phyloP scores from a whole-genome alignment of 73 alveolate genomes.

The Blepharisma stoltei region DNA sequence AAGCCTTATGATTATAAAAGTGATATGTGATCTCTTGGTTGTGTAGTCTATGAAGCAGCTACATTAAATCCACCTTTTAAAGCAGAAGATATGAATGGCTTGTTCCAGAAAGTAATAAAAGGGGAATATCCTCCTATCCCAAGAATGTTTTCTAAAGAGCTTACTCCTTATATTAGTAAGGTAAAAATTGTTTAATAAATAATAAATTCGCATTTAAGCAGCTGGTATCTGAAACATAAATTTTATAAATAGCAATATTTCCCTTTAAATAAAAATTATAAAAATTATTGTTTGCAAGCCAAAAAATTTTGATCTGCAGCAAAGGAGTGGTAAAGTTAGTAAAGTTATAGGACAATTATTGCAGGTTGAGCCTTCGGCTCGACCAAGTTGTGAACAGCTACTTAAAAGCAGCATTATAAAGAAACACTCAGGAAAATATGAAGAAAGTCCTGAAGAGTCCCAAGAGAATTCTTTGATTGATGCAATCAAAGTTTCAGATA shows the following conservation, averaged over 20 bases:
- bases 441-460: neutral
- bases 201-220: too few relatives aligned
- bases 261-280: too few relatives aligned
- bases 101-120: slow-evolving; percentile 64
- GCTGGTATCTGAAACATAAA: too few relatives aligned
- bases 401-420: neutral
- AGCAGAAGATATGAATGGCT: slow-evolving; percentile 75
- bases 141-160: slow-evolving; percentile 58
- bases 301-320: too few relatives aligned
- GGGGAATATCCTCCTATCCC: slow-evolving; percentile 81
- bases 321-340: too few relatives aligned
- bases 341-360: slow-evolving; percentile 34
- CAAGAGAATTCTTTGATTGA: neutral
- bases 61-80: slow-evolving; percentile 78
- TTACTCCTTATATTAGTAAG: too few relatives aligned
- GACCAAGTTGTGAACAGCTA: slow-evolving; percentile 25
- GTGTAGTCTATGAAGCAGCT: slow-evolving; percentile 80
- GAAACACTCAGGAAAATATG: neutral
- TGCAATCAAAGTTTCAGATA: neutral
- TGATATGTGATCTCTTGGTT: slow-evolving; percentile 89
- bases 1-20: slow-evolving; percentile 65
- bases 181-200: too few relatives aligned
- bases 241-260: too few relatives aligned
- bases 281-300: too few relatives aligned
- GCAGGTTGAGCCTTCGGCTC: neutral